phyloP scores from a whole-genome alignment of 2,329 filamentous ascomycete genomes.

The Lachnellula occidentalis region DNA sequence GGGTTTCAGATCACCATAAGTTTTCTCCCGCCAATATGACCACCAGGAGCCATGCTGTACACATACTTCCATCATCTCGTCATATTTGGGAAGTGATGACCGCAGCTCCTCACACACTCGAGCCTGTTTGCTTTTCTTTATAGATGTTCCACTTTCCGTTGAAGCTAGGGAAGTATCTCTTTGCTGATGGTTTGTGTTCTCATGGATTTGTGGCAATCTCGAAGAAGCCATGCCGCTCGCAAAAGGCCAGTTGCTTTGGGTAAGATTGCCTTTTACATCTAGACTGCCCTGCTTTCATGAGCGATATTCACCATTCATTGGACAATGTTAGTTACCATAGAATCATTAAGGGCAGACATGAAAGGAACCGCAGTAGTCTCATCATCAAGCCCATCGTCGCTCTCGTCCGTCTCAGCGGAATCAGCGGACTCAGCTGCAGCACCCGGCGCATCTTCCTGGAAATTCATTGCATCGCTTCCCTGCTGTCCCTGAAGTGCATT shows the following conservation, averaged over 20 bases:
- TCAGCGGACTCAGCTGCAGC: no score
- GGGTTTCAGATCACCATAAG: slow-evolving; percentile 6
- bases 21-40: not conserved
- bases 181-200: not conserved
- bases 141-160: no score
- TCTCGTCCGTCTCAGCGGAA: not conserved
- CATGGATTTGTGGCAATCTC: not conserved
- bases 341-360: slow-evolving; percentile 1
- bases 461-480: not conserved
- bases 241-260: not conserved
- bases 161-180: no score
- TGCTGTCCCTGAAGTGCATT: not conserved
- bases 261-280: no score
- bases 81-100: not conserved
- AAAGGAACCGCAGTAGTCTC: not conserved
- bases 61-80: not conserved
- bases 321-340: not conserved
- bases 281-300: no score
- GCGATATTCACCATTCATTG: no score
- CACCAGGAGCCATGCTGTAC: slow-evolving; percentile 1
- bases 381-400: not conserved
- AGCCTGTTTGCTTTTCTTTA: no score
- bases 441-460: not conserved
- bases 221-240: not conserved
- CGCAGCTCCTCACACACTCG: not conserved